Base-by-base conservation (phyloP, 2,329 filamentous ascomycete genomes). In the Cladophialophora yegresii region DNA sequence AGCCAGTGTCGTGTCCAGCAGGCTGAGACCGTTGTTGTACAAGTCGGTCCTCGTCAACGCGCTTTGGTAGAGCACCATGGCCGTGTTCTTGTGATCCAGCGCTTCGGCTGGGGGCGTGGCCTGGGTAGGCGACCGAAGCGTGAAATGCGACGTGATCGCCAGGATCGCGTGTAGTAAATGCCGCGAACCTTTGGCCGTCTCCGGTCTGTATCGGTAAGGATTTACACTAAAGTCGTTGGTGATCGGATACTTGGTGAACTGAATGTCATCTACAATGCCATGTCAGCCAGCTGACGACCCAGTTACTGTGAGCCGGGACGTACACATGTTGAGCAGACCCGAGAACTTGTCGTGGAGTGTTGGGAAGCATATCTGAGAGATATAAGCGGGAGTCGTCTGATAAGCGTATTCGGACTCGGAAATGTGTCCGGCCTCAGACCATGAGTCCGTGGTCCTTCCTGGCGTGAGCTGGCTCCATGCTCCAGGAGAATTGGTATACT, bases 121-220 rank as follows among this genome's bases (percentile, higher is more conserved):
- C 30, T 66, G 59, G 3, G 23, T 47, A 3, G 59, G 36, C 1
- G 63, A 54, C 4, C 60, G 56, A 20, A 58, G 58, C 22, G 36
- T 8, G 54, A 62, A 62, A 50, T 66, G 60, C 45, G 58, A 66
- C 13, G 63, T 51, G 1, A 66, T 45, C 3, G 64, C 64, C 7
- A 66, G 40, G 45, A 66, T 61, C 28, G 64, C 60, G 45, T 66
- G 64, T 9, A 66, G 56, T n/a, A 66, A 40, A 45, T 63, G 60
- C 12, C 59, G 55, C 1, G 64, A 63, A 0, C 64, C 64, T 28
- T 58, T 33, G 7, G 64, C 53, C 1, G 64, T 66, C 40, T 63
- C 56, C 9, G 55, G 60, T 33, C 64, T 53, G 23, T 60, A 63
- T 10, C 64, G 55, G 26, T 60, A 66, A 4, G 64, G 64, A 22